Evolutionary conservation across 768 basidiomycete genomes (phyloP).

Genomic region (Naganishia friedmannii): DNA sequence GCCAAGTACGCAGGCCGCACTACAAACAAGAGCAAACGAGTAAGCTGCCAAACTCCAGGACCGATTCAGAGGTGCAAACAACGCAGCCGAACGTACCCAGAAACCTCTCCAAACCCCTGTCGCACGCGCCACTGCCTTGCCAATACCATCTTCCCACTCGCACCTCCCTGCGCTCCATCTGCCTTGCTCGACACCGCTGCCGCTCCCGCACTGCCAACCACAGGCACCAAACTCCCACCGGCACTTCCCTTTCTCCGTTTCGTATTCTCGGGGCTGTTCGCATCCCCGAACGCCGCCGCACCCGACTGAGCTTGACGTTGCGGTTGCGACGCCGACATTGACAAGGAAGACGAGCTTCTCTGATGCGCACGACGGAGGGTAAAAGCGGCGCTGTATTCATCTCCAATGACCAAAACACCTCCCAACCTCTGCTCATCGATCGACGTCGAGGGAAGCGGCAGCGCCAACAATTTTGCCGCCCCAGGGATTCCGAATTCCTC

Average conservation of each 20-base stretch:
- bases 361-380: constrained; percentile 34
- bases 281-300: background rate
- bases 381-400: constrained; percentile 46
- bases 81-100: constrained; percentile 37
- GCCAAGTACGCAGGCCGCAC: background rate
- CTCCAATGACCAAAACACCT: constrained; percentile 44
- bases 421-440: constrained; percentile 2
- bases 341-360: constrained; percentile 33
- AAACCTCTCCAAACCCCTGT: constrained; percentile 48
- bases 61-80: background rate
- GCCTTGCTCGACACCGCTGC: background rate
- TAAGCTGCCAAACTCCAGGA: background rate
- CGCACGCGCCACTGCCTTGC: constrained; percentile 45
- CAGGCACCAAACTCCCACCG: constrained; percentile 41
- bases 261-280: constrained; percentile 23
- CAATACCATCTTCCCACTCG: constrained; percentile 34
- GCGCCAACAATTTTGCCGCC: constrained; percentile 40
- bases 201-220: constrained; percentile 13
- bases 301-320: too few species aligned
- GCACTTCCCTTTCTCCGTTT: constrained; percentile 41
- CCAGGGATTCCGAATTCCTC: constrained; percentile 46
- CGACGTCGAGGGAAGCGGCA: constrained; percentile 22
- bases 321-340: constrained; percentile 35
- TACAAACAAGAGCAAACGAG: constrained; percentile 32
- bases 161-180: background rate